Evolutionary conservation across 139 green algal species (phyloP), one percentile per base, ranked within the genome.

Genomic region (Desmodesmus armatus): DNA sequence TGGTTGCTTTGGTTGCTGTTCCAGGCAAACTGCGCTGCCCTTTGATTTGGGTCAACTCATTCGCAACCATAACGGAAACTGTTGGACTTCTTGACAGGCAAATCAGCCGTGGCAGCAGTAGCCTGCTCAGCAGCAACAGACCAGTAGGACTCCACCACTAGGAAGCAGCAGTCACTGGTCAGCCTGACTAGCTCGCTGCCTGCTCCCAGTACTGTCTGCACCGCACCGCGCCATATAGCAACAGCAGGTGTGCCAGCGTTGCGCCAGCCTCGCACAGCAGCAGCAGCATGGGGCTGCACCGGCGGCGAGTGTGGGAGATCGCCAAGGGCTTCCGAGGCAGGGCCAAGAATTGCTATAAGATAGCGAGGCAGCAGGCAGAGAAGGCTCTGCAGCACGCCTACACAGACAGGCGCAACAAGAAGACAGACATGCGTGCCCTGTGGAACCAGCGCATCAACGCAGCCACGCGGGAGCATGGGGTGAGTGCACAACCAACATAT

Each of bases 391-490:
- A 98, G 82, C 98, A 99, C 87, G 90, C 94, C 0, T 99, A 97
- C 82, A 69, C 93, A 5, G 94, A 96, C 69, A 83, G 97, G 5
- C 96, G 93, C 51, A 85, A 91, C 53, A 99, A 99, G 89, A 99
- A 99, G 89, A 83, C 96, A 9, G 92, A 98, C 3, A 94, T 94
- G 85, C 89, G 97, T 2, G 85, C 85, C 0, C 87, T 99, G n/a
- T 99, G 97, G 96, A 98, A 99, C 39, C 87, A 94, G 72, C 85
- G 94, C 0, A 97, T 99, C 29, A 98, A 96, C 62, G 97, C 97
- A 17, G 97, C 90, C 17, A 81, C 93, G 0, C 87, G 94, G 19
- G 89, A 98, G 82, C 95, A 99, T 73, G 97, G 96, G 91, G 92
- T 99, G 78, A 86, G 93, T 77, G 13, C 44, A n/a, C n/a, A n/a